Evolutionary conservation across 495 filamentous ascomycete species (phyloP).

Genomic region (Opeltia flavorubescens): DNA sequence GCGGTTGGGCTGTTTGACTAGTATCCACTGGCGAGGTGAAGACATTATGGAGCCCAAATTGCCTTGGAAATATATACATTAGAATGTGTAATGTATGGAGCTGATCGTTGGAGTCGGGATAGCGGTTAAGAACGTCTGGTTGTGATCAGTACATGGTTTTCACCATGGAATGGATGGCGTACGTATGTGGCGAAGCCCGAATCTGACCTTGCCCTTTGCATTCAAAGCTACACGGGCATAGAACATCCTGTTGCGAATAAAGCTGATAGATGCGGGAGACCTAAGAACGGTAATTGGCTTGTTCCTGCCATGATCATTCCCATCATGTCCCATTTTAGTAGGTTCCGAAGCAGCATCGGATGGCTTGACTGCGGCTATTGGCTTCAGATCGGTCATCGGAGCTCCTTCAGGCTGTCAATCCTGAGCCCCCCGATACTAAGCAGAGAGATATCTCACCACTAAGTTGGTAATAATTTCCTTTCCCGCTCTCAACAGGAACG

Average conservation of each 20-base stretch:
- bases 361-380: conserved; percentile 5
- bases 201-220: conserved; percentile 46
- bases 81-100: conserved; percentile 55
- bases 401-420: conserved; percentile 22
- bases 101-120: conserved; percentile 32
- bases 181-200: conserved; percentile 74
- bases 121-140: conserved; percentile 76
- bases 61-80: conserved; percentile 87
- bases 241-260: conserved; percentile 74
- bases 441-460: conserved; percentile 42
- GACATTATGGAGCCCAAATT: conserved; percentile 85
- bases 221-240: conserved; percentile 64
- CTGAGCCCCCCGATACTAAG: not conserved
- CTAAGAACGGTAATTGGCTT: too few relatives aligned
- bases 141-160: conserved; percentile 2
- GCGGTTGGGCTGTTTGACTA: conserved; percentile 49
- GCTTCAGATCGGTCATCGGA: conserved; percentile 32
- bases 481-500: conserved; percentile 38
- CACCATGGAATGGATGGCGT: conserved; percentile 22
- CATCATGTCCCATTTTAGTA: too few relatives aligned
- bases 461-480: conserved; percentile 59
- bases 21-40: conserved; percentile 56
- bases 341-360: too few relatives aligned
- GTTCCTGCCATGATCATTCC: too few relatives aligned
- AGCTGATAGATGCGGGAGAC: conserved; percentile 48